phyloP scores from a whole-genome alignment of 2,329 filamentous ascomycete species.

The Nigrospora oryzae region DNA sequence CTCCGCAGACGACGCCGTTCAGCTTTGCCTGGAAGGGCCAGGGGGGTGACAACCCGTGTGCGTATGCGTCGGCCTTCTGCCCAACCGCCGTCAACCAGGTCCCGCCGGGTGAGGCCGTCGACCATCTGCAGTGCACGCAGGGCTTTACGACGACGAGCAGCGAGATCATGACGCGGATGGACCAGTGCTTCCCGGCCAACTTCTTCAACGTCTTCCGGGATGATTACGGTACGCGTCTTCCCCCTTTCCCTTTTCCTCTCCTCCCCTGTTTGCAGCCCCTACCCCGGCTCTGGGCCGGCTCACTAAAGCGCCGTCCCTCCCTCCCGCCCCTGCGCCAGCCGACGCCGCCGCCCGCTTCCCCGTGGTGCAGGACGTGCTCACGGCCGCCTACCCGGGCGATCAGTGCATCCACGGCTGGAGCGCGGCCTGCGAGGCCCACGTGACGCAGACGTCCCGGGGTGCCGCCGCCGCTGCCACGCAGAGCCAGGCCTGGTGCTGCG shows the following conservation, averaged over 20 bases:
- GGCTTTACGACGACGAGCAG: not conserved
- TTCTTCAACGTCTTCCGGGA: not conserved
- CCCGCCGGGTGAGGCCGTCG: not conserved
- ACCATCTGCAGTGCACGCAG: not conserved
- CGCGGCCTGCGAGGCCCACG: not conserved
- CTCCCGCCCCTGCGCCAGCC: not conserved
- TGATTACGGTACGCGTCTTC: not conserved
- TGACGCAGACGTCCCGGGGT: not conserved
- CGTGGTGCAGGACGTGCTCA: not conserved
- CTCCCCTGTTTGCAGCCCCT: not conserved
- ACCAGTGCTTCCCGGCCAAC: not conserved
- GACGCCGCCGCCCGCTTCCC: not conserved
- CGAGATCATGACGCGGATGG: not conserved
- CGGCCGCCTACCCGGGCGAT: not conserved
- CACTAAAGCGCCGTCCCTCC: not conserved
- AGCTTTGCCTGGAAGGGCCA: not conserved
- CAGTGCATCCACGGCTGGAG: not conserved
- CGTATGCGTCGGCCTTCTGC: not conserved
- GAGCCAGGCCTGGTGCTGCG: conserved; percentile 2
- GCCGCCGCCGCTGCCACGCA: not conserved
- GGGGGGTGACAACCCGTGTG: not conserved
- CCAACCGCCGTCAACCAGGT: not conserved
- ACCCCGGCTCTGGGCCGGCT: not conserved
- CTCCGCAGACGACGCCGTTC: conserved; percentile 2
- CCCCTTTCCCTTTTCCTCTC: not conserved